Evolutionary conservation across 148 eudicot species (phyloP).

Genomic region (Camellia lanceoleosa): DNA sequence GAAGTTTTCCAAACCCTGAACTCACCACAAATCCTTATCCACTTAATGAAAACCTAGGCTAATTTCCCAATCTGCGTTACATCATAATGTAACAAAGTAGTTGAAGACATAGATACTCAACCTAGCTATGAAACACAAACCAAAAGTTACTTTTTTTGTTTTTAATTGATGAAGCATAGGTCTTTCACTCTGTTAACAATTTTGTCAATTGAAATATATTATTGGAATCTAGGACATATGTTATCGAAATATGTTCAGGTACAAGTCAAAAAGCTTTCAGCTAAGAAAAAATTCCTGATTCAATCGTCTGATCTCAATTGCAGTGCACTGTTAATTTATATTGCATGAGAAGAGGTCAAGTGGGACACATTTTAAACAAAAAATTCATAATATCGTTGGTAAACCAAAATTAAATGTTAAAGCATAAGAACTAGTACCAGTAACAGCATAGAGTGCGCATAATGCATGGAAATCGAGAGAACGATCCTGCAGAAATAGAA

Average conservation of each 20-base stretch:
- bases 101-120: too few relatives aligned
- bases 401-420: constrained; percentile 5
- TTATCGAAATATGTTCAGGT: not conserved
- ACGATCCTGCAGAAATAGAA: constrained; percentile 65
- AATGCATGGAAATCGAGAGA: constrained; percentile 83
- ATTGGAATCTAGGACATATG: too few relatives aligned
- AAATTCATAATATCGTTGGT: not conserved
- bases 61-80: too few relatives aligned
- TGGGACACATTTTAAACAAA: not conserved
- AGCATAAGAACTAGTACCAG: constrained; percentile 47
- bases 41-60: too few relatives aligned
- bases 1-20: too few relatives aligned
- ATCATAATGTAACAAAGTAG: too few relatives aligned
- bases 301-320: not conserved
- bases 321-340: not conserved
- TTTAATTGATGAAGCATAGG: too few relatives aligned
- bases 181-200: too few relatives aligned
- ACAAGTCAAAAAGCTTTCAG: not conserved
- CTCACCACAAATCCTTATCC: too few relatives aligned
- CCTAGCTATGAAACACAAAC: too few relatives aligned
- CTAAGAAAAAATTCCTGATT: constrained; percentile 6
- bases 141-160: too few relatives aligned
- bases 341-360: not conserved
- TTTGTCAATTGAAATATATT: too few relatives aligned
- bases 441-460: constrained; percentile 90